Evolutionary conservation across 805 yeast genomes (phyloP), one percentile per base, ranked within the genome.

Genomic region (Wickerhamiella azymoides): DNA sequence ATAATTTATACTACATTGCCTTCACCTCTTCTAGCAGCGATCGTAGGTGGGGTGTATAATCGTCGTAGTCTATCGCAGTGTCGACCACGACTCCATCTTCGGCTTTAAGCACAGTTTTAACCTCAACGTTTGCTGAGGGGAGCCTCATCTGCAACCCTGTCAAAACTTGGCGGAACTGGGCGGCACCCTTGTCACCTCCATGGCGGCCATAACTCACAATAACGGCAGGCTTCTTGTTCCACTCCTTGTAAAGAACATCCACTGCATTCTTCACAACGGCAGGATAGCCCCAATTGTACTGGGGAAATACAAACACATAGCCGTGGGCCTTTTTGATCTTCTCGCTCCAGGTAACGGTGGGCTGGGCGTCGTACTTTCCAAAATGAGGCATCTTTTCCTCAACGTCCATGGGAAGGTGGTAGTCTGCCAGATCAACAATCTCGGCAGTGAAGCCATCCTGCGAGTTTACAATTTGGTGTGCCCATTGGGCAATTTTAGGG

Each of bases 221-320:
- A 37, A 54, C 54, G 3, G 59, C 60, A 1, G 67, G 63, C 48
- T 65, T 64, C 13, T 53, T 57, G 13, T 19, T 28, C 67, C 67
- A 65, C 49, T 65, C 69, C 26, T 52, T 36, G 42, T 36, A 64
- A 24, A 66, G 51, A 37, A 57, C 58, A 47, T 67, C 70, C 14
- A 67, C 43, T 5, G 68, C 66, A 43, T 63, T 63, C 50, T 67
- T 66, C 39, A 66, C 52, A 10, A 52, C 56, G 1, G 66, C 68
- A 9, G 70, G 68, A 40, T 56, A 58, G 7, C 67, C 61, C 54
- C 63, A 54, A 46, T 66, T 67, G 52, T 66, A 66, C 46, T 64
- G 62, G 10, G 70, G 69, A 9, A 63, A 46, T 9, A 66, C 60
- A 43, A 66, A 56, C n/a, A 66, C 53, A 48, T 58, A 55, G 3